A percentile compares a stretch with the other conserved stretches of the same genome.
These are phyloP conservation scores for Kurtzmaniella quercitrusa DNA, from an alignment of 1,139 yeast species.

Conservation along the genomic window DNA sequence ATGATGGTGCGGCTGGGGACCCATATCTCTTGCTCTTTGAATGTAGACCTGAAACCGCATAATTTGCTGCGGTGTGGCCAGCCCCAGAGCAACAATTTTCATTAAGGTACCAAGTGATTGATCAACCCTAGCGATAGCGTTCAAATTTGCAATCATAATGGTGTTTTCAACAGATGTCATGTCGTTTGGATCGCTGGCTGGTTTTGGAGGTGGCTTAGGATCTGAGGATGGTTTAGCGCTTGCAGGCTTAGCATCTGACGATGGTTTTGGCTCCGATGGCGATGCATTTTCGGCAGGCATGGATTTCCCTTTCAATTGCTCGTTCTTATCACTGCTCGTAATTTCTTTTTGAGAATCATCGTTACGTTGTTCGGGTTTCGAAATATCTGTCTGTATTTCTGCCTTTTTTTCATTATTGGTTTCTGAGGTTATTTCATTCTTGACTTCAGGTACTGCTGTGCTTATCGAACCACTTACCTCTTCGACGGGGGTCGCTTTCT, in stretches of 20 bases:
- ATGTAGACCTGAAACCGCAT: constrained; percentile 77
- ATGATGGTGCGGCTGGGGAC: constrained; percentile 49
- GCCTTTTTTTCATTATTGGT: too few relatives aligned
- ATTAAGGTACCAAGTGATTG: constrained; percentile 62
- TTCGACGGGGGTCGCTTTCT: too few relatives aligned
- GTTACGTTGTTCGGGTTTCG: too few relatives aligned
- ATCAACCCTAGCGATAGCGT: constrained; percentile 75
- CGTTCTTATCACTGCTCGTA: too few relatives aligned
- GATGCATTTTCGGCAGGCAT: background rate
- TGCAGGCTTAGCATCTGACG: constrained; percentile 6
- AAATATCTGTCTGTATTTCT: too few relatives aligned
- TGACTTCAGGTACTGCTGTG: too few relatives aligned
- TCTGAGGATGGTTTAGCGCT: constrained; percentile 9
- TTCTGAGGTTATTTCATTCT: too few relatives aligned
- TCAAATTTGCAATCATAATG: constrained; percentile 78
- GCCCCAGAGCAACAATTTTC: constrained; percentile 81
- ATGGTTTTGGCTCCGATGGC: background rate
- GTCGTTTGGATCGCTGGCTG: constrained; percentile 25
- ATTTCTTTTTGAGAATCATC: background rate
- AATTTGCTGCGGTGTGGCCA: constrained; percentile 68
- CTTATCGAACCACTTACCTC: too few relatives aligned
- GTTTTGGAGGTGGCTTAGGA: constrained; percentile 11
- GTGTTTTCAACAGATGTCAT: constrained; percentile 65
- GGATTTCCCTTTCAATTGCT: too few relatives aligned
- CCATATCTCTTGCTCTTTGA: constrained; percentile 72